phyloP scores from a whole-genome alignment of 1,284 basidiomycete species.

The Ganoderma lingzhi region DNA sequence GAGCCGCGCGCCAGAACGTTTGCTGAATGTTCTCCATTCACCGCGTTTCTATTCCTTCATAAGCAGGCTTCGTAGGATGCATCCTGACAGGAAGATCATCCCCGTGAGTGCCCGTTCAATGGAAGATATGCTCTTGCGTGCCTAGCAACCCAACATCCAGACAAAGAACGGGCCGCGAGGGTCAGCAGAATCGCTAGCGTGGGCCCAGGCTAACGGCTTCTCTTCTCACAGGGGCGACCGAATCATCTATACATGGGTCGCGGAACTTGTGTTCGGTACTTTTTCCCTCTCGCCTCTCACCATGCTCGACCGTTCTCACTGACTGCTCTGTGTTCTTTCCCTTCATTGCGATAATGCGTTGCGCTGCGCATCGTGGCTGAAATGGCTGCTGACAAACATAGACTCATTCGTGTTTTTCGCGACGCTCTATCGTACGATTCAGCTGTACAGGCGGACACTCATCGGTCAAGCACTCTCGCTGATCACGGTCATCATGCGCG shows the following conservation, averaged over 20 bases:
- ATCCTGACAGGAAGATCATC: conserved; percentile 36
- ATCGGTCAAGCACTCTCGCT: conserved; percentile 33
- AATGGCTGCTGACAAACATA: conserved; percentile 15
- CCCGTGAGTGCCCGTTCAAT: conserved; percentile 30
- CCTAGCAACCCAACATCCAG: background rate
- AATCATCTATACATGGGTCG: conserved; percentile 41
- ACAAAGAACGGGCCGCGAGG: background rate
- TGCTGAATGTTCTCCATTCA: conserved; percentile 1
- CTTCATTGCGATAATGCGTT: background rate
- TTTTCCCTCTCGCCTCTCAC: conserved; percentile 2
- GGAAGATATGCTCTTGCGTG: background rate
- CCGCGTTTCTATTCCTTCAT: conserved; percentile 11
- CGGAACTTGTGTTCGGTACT: conserved; percentile 39
- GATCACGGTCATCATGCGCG: conserved; percentile 38
- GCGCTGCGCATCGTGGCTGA: background rate
- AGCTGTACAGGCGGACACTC: conserved; percentile 32
- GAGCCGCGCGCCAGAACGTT: background rate
- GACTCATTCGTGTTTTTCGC: conserved; percentile 37
- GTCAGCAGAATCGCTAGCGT: background rate
- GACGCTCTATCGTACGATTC: conserved; percentile 35
- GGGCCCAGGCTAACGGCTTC: conserved; percentile 8
- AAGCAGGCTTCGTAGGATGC: conserved; percentile 38
- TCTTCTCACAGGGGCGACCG: conserved; percentile 32
- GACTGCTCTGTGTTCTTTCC: background rate
- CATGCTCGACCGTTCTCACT: conserved; percentile 7